Base-by-base conservation (phyloP, 768 basidiomycete species). In the Harrya chromipes region DNA sequence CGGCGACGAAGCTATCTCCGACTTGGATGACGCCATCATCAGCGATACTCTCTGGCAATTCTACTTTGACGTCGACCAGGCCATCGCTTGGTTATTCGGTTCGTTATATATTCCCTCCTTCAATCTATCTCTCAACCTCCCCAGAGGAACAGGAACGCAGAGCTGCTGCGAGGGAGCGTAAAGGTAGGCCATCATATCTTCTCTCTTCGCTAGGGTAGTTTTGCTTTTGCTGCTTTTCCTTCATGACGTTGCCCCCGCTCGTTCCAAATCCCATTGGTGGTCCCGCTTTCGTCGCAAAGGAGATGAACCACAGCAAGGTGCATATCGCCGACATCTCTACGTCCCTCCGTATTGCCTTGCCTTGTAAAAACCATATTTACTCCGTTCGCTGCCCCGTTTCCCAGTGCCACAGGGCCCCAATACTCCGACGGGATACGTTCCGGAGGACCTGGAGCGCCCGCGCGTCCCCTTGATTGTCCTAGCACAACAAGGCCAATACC, bases 1-100 rank as follows among this genome's bases (percentile, higher is more conserved):
- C 24, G 93, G 92, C 6, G 68, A 76, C 45, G 80, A 81, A 61
- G 76, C 76, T 14, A 60, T 75, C 21, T 84, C 84, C 27, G 87
- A 83, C 7, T 69, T 95, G 39, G 75, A 86, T 37, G 90, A 95
- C 65, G 68, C 73, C 29, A 76, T 83, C 43, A 87, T 99, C 63
- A 81, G 79, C 61, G 87, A 91, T 54, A 75, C 79, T 0, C 73
- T 98, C 40, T 98, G 93, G 87, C 83, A 98, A 59, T 82, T 73
- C 60, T 89, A 88, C 67, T 97, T 95, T 59, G 84, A 95, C 61
- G 77, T 87, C 14, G 83, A 91, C 29, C 78, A 84, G 65, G 82
- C 88, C 16, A 70, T 95, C 10, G 72, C 80, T 27, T 90, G 83
- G 81, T 73, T 90, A 23, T 57, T 87, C 33, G 85, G 92, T 93